Evolutionary conservation across 2,329 filamentous ascomycete genomes (phyloP), one percentile per base, ranked within the genome.

Genomic region (Zarea fungicola): DNA sequence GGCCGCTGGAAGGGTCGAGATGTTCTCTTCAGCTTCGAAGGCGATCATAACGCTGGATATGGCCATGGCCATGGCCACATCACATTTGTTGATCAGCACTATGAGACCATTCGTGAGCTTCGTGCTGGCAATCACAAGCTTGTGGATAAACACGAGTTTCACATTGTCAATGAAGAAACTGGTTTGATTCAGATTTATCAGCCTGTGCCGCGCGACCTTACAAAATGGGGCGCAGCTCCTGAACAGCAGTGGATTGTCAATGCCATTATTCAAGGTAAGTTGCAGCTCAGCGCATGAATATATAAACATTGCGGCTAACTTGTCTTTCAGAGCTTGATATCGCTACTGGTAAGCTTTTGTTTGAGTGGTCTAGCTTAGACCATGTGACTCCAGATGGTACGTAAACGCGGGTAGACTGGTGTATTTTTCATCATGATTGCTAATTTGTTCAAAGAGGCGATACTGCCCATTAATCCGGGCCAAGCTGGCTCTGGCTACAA

Each of bases 211-310:
- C 61, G 59, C 6, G 66, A 77, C 36, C 59, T 79, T 26, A 65
- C 63, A 5, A 54, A 61, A 1, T 79, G 66, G 61, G 76, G 76
- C 21, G 74, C 62, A 4, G 68, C 63, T 39, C 53, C 65, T 0
- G 69, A 74, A 51, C 74, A 79, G 56, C 71, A 76, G 50, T 80
- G 76, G 77, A 77, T 80, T 56, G 74, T 78, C 3, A 70, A 79
- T 60, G 71, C 71, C 3, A 73, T 73, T 22, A 69, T 80, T 48
- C 76, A 80, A 62, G 75, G 75, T 76, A 55, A 10, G 39, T 6
- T 60, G 65, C 16, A 62, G 65, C 41, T 65, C n/a, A 19, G 4
- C 26, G 21, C 18, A 13, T 25, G 31, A 3, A 29, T 5, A 7
- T 16, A 32, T 31, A 32, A 18, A 21, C n/a, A n/a, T n/a, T n/a